Evolutionary conservation across 1,139 yeast genomes (phyloP).

Genomic region (Saccharomycopsis crataegensis): DNA sequence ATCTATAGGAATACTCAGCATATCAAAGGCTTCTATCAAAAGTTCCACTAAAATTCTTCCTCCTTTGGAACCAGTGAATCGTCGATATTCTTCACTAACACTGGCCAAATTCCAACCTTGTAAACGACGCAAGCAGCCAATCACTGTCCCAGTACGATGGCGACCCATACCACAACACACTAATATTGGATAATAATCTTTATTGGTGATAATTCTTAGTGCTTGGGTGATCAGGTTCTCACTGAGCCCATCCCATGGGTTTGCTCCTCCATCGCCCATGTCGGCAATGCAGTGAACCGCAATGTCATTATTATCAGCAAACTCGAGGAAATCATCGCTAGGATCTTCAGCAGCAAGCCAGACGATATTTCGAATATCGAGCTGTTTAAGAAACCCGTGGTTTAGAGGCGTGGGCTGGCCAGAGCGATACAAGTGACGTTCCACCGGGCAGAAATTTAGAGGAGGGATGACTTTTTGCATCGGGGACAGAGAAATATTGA

Average conservation of each 20-base stretch:
- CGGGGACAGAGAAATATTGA: slow-evolving; percentile 37
- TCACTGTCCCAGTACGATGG: slow-evolving; percentile 91
- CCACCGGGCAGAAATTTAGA: slow-evolving; percentile 90
- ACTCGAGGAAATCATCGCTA: slow-evolving; percentile 75
- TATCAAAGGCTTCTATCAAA: slow-evolving; percentile 78
- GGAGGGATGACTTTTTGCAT: slow-evolving; percentile 79
- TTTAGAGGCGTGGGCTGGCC: slow-evolving; percentile 97
- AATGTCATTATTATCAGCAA: slow-evolving; percentile 66
- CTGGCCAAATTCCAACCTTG: slow-evolving; percentile 96
- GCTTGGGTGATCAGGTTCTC: slow-evolving; percentile 78
- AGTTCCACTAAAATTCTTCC: slow-evolving; percentile 88
- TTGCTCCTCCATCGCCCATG: slow-evolving; percentile 33
- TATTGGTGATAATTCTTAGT: slow-evolving; percentile 62
- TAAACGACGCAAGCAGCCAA: slow-evolving; percentile 82
- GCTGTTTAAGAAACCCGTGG: slow-evolving; percentile 71
- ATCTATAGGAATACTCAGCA: slow-evolving; percentile 44
- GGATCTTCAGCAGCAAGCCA: slow-evolving; percentile 98
- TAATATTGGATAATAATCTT: slow-evolving; percentile 70
- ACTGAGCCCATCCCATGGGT: slow-evolving; percentile 94
- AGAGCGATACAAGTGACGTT: slow-evolving; percentile 72
- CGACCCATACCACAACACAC: slow-evolving; percentile 98
- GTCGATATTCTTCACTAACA: slow-evolving; percentile 86
- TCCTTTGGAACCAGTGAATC: slow-evolving; percentile 90
- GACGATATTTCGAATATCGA: slow-evolving; percentile 69
- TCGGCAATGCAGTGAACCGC: slow-evolving; percentile 50